phyloP scores from a whole-genome alignment of 1,284 basidiomycete species.

The Apiotrichum laibachii region DNA sequence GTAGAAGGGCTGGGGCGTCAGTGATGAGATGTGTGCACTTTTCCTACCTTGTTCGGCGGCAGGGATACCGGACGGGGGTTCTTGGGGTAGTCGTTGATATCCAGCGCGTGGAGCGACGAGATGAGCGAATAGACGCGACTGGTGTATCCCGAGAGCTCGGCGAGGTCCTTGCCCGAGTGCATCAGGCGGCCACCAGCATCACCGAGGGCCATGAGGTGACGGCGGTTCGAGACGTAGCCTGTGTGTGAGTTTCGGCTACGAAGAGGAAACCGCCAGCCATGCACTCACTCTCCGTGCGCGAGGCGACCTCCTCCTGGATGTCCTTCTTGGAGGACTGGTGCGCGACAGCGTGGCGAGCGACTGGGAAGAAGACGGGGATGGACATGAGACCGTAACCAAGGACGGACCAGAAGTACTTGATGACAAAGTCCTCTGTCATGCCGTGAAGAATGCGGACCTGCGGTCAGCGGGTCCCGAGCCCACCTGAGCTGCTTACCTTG shows the following conservation, averaged over 20 bases:
- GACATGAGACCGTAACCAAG: constrained; percentile 85
- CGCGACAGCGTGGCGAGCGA: constrained; percentile 14
- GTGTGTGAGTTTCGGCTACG: constrained; percentile 8
- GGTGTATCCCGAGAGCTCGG: constrained; percentile 89
- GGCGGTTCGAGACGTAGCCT: constrained; percentile 96
- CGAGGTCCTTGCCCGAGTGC: constrained; percentile 65
- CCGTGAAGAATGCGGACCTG: constrained; percentile 42
- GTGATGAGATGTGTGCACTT: constrained; percentile 24
- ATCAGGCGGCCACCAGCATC: constrained; percentile 86
- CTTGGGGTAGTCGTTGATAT: constrained; percentile 46
- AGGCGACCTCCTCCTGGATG: constrained; percentile 52
- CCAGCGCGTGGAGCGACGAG: constrained; percentile 75
- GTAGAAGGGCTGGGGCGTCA: constrained; percentile 47
- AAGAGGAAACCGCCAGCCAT: constrained; percentile 40
- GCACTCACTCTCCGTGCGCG: constrained; percentile 59
- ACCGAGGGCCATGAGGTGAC: constrained; percentile 84
- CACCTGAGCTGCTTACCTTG: constrained; percentile 58
- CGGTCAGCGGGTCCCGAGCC: neutral
- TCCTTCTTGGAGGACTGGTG: neutral
- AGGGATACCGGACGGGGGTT: constrained; percentile 34
- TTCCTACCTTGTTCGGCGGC: constrained; percentile 31
- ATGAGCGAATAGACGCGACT: constrained; percentile 84
- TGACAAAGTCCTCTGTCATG: constrained; percentile 86
- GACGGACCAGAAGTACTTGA: constrained; percentile 92
- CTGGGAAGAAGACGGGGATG: constrained; percentile 70